phyloP scores from a whole-genome alignment of 2,329 filamentous ascomycete genomes.

The Conoideocrella luteorostrata region DNA sequence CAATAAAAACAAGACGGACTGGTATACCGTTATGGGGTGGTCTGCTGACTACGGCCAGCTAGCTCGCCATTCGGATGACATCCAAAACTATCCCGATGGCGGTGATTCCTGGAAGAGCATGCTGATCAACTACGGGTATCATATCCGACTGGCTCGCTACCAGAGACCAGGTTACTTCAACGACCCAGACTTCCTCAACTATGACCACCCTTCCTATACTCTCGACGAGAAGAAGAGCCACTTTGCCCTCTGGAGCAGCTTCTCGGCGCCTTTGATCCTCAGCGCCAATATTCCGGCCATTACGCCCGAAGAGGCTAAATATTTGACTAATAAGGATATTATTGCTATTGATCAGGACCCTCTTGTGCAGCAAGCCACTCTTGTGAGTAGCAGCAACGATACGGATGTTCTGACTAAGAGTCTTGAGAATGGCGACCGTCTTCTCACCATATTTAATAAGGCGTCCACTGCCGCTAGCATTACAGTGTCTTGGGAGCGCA shows the following conservation, averaged over 20 bases:
- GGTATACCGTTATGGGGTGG: conserved; percentile 39
- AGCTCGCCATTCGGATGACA: conserved; percentile 36
- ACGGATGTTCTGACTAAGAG: conserved; percentile 41
- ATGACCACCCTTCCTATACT: conserved; percentile 26
- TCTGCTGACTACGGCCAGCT: conserved; percentile 33
- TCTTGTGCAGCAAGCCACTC: conserved; percentile 38
- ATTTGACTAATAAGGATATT: conserved; percentile 33
- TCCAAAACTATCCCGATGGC: conserved; percentile 33
- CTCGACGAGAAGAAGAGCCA: conserved; percentile 29
- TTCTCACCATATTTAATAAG: conserved; percentile 40
- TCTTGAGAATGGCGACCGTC: conserved; percentile 38
- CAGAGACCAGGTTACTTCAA: conserved; percentile 31
- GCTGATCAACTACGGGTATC: conserved; percentile 39
- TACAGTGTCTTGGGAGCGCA: conserved; percentile 25
- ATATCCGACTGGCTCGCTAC: conserved; percentile 34
- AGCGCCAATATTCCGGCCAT: conserved; percentile 34
- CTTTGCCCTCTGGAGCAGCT: conserved; percentile 29
- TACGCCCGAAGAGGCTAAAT: too few species aligned
- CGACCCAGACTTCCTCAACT: conserved; percentile 31
- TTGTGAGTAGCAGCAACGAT: conserved; percentile 35
- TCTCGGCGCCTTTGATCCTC: conserved; percentile 29
- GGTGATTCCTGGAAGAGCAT: conserved; percentile 41
- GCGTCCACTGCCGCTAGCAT: conserved; percentile 23
- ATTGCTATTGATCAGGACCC: conserved; percentile 36
- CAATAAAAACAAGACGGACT: conserved; percentile 30